Conservation (phyloP, 2,329 filamentous ascomycete species). For the Sphaceloma murrayae region DNA sequence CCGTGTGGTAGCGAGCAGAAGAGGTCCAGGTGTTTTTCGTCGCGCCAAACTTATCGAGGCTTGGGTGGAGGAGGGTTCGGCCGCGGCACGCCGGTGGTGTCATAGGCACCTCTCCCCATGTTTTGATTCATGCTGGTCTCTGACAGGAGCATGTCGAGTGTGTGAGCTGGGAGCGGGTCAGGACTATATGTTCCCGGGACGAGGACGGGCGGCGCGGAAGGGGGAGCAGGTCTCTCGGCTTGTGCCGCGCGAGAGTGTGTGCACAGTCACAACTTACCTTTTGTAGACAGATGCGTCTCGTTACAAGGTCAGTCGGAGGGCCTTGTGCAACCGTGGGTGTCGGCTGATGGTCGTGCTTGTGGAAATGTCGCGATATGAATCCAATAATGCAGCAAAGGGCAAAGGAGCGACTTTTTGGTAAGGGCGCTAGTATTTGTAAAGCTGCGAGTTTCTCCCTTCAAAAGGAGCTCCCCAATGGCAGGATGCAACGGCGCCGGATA, state of each 20-base stretch:
- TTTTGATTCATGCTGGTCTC: conserved; percentile 24
- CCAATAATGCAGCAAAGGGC: too few species aligned
- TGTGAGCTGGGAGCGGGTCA: conserved; percentile 4
- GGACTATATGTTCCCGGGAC: not conserved
- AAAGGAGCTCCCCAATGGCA: conserved; percentile 13
- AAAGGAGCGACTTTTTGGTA: conserved; percentile 13
- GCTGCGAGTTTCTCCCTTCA: conserved; percentile 8
- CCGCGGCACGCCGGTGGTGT: conserved; percentile 42
- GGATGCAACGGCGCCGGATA: conserved; percentile 3
- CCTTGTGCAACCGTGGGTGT: conserved; percentile 2
- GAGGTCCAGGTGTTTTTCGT: not conserved
- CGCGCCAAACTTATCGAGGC: conserved; percentile 12
- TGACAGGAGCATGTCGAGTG: conserved; percentile 8
- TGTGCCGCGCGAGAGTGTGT: not conserved
- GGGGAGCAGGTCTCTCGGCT: not conserved
- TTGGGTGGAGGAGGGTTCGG: conserved; percentile 35
- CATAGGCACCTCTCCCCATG: conserved; percentile 43
- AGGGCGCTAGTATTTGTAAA: conserved; percentile 7
- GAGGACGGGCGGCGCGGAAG: not conserved
- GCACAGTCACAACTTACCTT: not conserved
- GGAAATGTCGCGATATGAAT: conserved; percentile 3
- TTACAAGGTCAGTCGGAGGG: not conserved
- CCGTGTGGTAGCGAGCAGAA: not conserved
- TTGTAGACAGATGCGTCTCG: conserved; percentile 4
- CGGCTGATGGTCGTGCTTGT: conserved; percentile 6